A percentile compares a stretch with the other conserved stretches of the same genome.
phyloP scores from a whole-genome alignment of 1,284 basidiomycete genomes.

The Ceratobasidium sp. region DNA sequence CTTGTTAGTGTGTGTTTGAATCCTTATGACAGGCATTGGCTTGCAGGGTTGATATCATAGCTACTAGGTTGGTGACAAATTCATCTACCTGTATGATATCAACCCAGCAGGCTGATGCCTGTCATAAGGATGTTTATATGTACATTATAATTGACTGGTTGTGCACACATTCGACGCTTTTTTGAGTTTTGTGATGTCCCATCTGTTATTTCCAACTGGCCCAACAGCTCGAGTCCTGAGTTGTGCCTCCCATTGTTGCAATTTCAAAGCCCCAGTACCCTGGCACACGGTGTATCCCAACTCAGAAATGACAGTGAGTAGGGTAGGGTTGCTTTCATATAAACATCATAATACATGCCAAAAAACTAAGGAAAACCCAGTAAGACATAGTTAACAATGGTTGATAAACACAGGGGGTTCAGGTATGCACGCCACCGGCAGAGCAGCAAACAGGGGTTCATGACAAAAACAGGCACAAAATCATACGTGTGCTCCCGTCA shows the following conservation, averaged over 20 bases:
- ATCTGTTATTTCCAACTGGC: neutral
- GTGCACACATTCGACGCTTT: neutral
- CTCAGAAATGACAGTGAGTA: neutral
- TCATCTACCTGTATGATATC: neutral
- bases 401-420: conserved; percentile 6
- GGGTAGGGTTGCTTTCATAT: neutral
- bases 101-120: conserved; percentile 18
- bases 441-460: neutral
- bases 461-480: neutral
- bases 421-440: conserved; percentile 10
- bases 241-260: neutral
- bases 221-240: neutral
- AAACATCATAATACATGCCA: too few relatives aligned
- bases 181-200: neutral
- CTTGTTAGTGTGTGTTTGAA: neutral
- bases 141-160: neutral
- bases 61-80: too few relatives aligned
- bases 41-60: conserved; percentile 6
- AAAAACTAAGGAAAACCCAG: too few relatives aligned
- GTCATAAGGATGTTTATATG: conserved; percentile 16
- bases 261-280: too few relatives aligned
- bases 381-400: too few relatives aligned
- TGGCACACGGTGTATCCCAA: too few relatives aligned
- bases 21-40: conserved; percentile 24
- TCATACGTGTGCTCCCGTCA: conserved; percentile 15